Evolutionary conservation across 2,329 filamentous ascomycete species (phyloP).

Genomic region (Verruconis gallopava): DNA sequence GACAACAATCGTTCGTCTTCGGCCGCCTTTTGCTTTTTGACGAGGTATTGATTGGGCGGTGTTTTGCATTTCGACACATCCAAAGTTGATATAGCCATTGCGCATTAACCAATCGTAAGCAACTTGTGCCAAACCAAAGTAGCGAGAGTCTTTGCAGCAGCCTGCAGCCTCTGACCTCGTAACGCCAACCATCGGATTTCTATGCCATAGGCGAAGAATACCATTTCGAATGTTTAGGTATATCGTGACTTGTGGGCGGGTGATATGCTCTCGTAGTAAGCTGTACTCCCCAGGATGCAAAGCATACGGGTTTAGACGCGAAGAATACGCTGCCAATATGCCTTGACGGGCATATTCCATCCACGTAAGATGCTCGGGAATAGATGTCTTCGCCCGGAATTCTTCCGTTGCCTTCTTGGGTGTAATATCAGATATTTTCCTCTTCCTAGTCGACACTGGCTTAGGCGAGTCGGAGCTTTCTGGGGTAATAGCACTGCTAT

Average conservation of each 20-base stretch:
- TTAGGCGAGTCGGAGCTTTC: background rate
- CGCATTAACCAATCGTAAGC: conserved; percentile 88
- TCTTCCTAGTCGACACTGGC: background rate
- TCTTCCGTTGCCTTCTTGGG: conserved; percentile 9
- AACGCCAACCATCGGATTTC: conserved; percentile 72
- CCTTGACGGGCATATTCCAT: conserved; percentile 84
- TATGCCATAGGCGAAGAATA: conserved; percentile 79
- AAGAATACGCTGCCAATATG: conserved; percentile 77
- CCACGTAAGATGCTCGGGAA: conserved; percentile 60
- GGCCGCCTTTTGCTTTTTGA: conserved; percentile 30
- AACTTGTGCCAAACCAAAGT: conserved; percentile 77
- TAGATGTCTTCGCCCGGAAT: conserved; percentile 30
- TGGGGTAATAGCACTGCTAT: background rate
- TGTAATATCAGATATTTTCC: conserved; percentile 3
- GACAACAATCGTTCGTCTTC: conserved; percentile 64
- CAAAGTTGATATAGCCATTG: conserved; percentile 91
- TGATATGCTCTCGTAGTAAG: conserved; percentile 69
- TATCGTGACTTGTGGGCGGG: conserved; percentile 77
- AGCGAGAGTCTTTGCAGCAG: conserved; percentile 74
- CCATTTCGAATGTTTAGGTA: conserved; percentile 95
- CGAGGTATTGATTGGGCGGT: conserved; percentile 24
- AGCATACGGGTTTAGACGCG: conserved; percentile 76
- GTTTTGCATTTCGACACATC: conserved; percentile 63
- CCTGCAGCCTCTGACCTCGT: conserved; percentile 77
- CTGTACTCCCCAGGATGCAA: conserved; percentile 75